Conservation (phyloP, 129 eudicot species). For the Sambucus nigra region DNA sequence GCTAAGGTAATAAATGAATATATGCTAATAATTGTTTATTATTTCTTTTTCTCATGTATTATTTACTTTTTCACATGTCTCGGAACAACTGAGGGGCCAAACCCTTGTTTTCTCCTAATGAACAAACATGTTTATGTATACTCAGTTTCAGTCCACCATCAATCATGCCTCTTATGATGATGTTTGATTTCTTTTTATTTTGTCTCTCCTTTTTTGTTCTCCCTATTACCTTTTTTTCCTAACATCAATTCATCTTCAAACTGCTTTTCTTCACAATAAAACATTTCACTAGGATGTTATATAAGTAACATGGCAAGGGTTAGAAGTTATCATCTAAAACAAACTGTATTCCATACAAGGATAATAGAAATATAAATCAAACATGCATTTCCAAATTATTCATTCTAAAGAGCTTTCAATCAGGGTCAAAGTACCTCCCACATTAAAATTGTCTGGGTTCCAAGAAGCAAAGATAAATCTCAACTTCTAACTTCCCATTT, state of each 20-base stretch:
- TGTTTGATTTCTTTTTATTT: too few relatives aligned
- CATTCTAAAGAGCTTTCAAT: constrained; percentile 4
- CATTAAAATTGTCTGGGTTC: constrained; percentile 3
- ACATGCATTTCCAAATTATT: not conserved
- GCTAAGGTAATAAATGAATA: too few relatives aligned
- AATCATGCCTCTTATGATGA: too few relatives aligned
- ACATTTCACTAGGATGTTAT: not conserved
- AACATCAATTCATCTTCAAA: not conserved
- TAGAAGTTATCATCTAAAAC: not conserved
- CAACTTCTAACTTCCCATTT: not conserved
- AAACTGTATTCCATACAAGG: not conserved
- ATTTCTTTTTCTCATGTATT: too few relatives aligned
- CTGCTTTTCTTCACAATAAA: not conserved
- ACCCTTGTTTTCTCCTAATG: too few relatives aligned
- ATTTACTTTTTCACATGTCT: too few relatives aligned
- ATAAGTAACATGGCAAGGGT: not conserved
- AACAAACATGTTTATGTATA: too few relatives aligned
- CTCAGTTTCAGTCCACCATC: too few relatives aligned
- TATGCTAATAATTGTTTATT: too few relatives aligned
- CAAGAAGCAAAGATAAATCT: not conserved
- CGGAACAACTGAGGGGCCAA: too few relatives aligned
- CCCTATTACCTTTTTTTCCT: too few relatives aligned
- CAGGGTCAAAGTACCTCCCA: constrained; percentile 7
- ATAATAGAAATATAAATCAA: not conserved
- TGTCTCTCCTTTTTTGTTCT: too few relatives aligned